Evolutionary conservation across 1,284 basidiomycete genomes (phyloP), one percentile per base, ranked within the genome.

Genomic region (Ganoderma multipileum): DNA sequence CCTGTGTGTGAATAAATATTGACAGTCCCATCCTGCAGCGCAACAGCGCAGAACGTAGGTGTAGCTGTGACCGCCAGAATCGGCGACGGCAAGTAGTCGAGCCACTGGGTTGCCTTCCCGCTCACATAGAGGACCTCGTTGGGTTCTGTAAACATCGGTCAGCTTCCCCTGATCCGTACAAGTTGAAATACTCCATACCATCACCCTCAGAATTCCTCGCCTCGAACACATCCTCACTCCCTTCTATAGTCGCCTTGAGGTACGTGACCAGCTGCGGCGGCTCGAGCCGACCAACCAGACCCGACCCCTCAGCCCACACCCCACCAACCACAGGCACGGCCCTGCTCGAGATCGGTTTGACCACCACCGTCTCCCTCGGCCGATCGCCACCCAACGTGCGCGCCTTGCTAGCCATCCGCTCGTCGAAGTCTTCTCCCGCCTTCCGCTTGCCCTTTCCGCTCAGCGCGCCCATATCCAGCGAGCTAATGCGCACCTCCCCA

Each of bases 61-160:
- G 93, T 92, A 0, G 90, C 89, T 1, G 89, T 89, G 39, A 95
- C 78, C 0, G 85, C 83, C 5, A 97, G 78, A 6, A 89, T 89
- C 7, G 91, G 90, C 0, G 87, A 87, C 0, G 93, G 88, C 9
- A 96, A 76, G 79, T 94, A 98, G 79, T 98, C 96, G 63, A 96
- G 79, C 96, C 97, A 99, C 64, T 92, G 87, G 8, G 90, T 87
- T 76, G 91, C 83, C 80, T 91, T 88, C 41, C 88, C 86, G 73
- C 83, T 87, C 55, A 87, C 81, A 70, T 89, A 89, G 9, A 87
- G 81, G 18, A 97, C 85, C 76, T 96, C 94, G 12, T 86, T 86
- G n/a, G 86, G 82, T 36, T 85, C 90, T 91, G 73, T 28, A 55
- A 57, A 30, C 58, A 36, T 33, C 5, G 23, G 12, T 20, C 39